Evolutionary conservation across 2,329 filamentous ascomycete species (phyloP).

Genomic region (Apiospora saccharicola): DNA sequence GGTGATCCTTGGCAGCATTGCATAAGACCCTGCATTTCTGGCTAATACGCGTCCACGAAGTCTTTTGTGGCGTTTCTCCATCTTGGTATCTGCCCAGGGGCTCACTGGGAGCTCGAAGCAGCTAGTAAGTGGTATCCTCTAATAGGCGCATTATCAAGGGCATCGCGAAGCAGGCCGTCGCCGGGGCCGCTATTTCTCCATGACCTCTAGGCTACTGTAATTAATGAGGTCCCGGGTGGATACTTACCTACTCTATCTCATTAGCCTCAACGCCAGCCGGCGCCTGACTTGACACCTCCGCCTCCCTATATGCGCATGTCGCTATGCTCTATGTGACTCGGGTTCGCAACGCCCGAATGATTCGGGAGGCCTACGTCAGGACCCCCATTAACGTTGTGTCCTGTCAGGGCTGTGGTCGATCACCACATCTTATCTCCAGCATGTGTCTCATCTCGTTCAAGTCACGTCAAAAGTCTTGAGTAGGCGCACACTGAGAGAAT

Average conservation of each 20-base stretch:
- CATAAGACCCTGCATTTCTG: neutral
- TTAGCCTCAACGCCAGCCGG: neutral
- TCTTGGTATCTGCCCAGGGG: neutral
- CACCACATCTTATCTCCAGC: neutral
- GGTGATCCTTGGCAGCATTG: neutral
- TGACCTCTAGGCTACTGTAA: neutral
- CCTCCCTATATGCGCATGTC: neutral
- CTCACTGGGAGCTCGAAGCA: neutral
- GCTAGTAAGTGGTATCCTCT: neutral
- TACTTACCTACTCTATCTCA: neutral
- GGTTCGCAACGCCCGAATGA: neutral
- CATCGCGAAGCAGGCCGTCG: neutral
- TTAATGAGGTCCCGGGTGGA: neutral
- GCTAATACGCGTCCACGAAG: neutral
- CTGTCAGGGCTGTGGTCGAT: neutral
- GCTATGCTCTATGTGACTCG: slow-evolving; percentile 12
- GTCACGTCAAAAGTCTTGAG: neutral
- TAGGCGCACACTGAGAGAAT: neutral
- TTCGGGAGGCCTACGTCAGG: neutral
- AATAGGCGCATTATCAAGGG: neutral
- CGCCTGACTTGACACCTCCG: neutral
- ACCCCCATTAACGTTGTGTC: neutral
- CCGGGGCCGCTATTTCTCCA: neutral
- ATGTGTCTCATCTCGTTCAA: neutral
- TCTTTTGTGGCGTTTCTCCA: neutral